Percentiles rank a stretch among this genome's conserved stretches.
These are phyloP conservation scores for Penicillium turbatum DNA, from an alignment of 495 filamentous ascomycete species.

Conservation along the genomic window DNA sequence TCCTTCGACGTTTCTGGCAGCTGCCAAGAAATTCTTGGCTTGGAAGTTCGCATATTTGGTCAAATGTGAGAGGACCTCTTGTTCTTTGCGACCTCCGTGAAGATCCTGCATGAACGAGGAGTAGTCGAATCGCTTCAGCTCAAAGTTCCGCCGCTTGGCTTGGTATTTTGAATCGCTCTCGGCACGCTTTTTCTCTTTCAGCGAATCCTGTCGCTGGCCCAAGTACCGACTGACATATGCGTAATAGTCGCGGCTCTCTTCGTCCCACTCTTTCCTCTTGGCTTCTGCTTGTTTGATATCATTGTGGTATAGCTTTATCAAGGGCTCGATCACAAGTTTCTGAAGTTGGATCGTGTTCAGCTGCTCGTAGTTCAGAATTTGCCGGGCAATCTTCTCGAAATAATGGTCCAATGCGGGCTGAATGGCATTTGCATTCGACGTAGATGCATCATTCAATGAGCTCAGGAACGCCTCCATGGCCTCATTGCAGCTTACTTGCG, in stretches of 20 bases:
- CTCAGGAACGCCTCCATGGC: constrained; percentile 78
- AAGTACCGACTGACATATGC: constrained; percentile 90
- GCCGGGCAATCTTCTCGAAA: constrained; percentile 91
- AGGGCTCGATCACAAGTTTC: constrained; percentile 88
- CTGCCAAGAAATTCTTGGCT: constrained; percentile 72
- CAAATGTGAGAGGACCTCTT: constrained; percentile 92
- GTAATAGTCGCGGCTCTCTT: constrained; percentile 98
- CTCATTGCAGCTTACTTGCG: constrained; percentile 79
- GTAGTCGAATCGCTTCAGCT: constrained; percentile 97
- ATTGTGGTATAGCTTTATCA: constrained; percentile 83
- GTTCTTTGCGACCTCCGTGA: constrained; percentile 94
- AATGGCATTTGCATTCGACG: constrained; percentile 90
- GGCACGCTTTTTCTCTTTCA: constrained; percentile 92
- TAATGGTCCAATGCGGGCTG: constrained; percentile 96
- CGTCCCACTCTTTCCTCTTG: constrained; percentile 97
- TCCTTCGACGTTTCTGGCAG: constrained; percentile 81
- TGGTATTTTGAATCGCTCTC: constrained; percentile 98
- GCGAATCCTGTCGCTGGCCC: constrained; percentile 87
- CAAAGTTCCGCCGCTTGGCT: constrained; percentile 85
- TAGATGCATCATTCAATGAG: constrained; percentile 81
- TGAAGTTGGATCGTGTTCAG: constrained; percentile 82
- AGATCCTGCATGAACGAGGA: constrained; percentile 99
- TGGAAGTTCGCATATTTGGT: constrained; percentile 94
- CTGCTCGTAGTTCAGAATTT: constrained; percentile 83
- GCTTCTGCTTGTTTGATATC: constrained; percentile 98